These are phyloP conservation scores for Monotropa hypopitys DNA, from an alignment of 179 eudicot genomes.

Conservation along the genomic window DNA sequence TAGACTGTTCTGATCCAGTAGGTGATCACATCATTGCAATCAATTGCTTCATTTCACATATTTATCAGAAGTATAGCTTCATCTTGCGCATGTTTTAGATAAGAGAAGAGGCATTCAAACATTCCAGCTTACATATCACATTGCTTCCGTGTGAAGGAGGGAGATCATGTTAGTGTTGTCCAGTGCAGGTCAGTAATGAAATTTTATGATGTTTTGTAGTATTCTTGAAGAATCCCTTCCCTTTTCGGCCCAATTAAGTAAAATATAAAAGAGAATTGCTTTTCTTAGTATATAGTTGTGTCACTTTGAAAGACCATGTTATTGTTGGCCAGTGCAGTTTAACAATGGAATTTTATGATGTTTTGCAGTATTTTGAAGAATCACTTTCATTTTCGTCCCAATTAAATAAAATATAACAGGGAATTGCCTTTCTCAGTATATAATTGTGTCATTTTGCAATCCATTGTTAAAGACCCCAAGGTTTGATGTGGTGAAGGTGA, in stretches of 20 bases:
- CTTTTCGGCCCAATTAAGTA: neutral
- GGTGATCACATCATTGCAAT: constrained; percentile 21
- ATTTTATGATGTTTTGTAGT: neutral
- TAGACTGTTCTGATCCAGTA: constrained; percentile 88
- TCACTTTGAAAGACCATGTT: neutral
- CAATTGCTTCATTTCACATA: neutral
- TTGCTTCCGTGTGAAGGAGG: constrained; percentile 87
- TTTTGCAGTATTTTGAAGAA: too few species aligned
- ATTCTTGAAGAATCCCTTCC: neutral
- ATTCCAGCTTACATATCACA: constrained; percentile 77
- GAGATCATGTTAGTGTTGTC: constrained; percentile 68
- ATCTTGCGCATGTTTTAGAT: too few species aligned
- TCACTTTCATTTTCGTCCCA: too few species aligned
- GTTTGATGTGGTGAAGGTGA: too few species aligned
- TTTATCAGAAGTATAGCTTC: neutral
- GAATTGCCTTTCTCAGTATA: too few species aligned
- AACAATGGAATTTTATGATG: too few species aligned
- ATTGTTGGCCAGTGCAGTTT: too few species aligned
- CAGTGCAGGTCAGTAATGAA: constrained; percentile 54
- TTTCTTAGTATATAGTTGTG: neutral
- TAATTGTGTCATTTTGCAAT: too few species aligned
- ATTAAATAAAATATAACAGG: too few species aligned
- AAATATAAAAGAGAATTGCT: neutral
- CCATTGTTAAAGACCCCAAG: too few species aligned
- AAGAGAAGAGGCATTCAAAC: constrained; percentile 88